These are phyloP conservation scores for Tulasnella sp. DNA, from an alignment of 768 basidiomycete genomes.

Conservation along the genomic window DNA sequence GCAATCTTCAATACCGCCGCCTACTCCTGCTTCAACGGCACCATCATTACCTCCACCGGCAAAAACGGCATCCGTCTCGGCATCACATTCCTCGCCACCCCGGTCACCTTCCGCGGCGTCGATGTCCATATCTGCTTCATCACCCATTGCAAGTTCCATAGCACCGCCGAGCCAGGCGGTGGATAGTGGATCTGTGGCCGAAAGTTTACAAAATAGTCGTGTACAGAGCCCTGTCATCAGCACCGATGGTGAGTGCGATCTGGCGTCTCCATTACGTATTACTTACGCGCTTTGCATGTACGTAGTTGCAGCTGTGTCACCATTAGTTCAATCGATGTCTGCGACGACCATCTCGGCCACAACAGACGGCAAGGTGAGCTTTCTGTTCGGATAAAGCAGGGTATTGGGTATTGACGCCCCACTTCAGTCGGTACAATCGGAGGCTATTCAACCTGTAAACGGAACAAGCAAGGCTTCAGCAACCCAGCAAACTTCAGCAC, in stretches of 20 bases:
- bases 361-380: background rate
- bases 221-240: constrained; percentile 13
- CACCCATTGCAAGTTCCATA: constrained; percentile 19
- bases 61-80: constrained; percentile 45
- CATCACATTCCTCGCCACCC: constrained; percentile 34
- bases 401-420: background rate
- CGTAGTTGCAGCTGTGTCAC: background rate
- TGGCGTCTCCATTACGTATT: background rate
- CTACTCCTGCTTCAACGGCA: constrained; percentile 31
- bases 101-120: constrained; percentile 22
- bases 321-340: constrained; percentile 1
- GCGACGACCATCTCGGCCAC: background rate
- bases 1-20: constrained; percentile 30
- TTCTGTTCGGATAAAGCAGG: background rate
- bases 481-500: background rate
- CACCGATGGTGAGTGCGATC: background rate
- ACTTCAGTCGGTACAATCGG: background rate
- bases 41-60: constrained; percentile 30
- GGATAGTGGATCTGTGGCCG: constrained; percentile 2
- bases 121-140: constrained; percentile 10
- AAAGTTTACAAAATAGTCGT: constrained; percentile 21
- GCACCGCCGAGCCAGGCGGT: constrained; percentile 17
- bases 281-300: background rate
- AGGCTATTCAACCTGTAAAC: background rate
- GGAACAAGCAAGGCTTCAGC: background rate